Conservation (phyloP, 352 stramenopile species). For the Aphanomyces cochlioides region DNA sequence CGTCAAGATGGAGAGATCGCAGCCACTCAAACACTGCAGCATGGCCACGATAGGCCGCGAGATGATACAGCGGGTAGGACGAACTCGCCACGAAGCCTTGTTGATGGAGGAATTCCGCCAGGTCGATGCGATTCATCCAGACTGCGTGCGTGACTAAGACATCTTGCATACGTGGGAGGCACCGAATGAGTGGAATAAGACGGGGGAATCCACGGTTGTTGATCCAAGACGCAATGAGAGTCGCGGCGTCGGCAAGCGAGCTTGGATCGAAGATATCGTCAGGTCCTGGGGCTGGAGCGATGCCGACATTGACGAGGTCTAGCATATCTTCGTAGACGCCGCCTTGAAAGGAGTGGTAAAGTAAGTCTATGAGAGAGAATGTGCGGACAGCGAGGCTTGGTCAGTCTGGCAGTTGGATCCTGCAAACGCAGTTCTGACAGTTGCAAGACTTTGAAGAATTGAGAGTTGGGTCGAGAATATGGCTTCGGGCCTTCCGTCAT, state of each 20-base stretch:
- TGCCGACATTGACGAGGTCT: background rate
- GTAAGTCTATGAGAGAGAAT: too few species aligned
- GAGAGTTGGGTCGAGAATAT: background rate
- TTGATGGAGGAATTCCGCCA: background rate
- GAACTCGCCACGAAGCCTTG: background rate
- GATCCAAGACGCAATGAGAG: background rate
- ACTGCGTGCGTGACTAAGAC: background rate
- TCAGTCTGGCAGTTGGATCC: too few species aligned
- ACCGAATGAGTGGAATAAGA: background rate
- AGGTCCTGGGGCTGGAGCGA: background rate
- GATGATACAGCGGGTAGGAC: background rate
- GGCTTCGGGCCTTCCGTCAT: background rate
- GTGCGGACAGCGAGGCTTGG: too few species aligned
- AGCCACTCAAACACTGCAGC: background rate
- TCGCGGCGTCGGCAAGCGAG: background rate
- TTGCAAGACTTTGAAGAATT: too few species aligned
- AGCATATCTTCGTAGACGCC: slow-evolving; percentile 5
- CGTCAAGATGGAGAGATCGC: background rate
- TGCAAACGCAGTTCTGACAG: too few species aligned
- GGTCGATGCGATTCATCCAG: background rate
- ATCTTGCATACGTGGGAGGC: background rate
- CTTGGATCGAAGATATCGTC: background rate
- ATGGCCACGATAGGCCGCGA: background rate
- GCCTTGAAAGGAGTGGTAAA: background rate
- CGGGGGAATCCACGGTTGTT: background rate